Evolutionary conservation across 805 yeast species (phyloP).

Genomic region (Teunomyces lycoperdinae): DNA sequence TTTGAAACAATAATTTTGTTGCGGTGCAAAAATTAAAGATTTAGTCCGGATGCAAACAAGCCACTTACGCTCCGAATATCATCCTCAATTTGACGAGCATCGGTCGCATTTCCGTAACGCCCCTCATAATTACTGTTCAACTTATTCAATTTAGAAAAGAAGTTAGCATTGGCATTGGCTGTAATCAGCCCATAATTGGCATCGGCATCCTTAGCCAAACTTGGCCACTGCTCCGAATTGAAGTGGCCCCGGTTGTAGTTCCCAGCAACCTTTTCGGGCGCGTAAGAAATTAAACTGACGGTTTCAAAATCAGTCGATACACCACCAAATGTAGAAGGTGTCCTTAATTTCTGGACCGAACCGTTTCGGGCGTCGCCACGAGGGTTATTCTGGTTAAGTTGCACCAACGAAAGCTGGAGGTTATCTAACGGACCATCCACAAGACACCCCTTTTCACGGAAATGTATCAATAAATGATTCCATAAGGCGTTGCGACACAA

Average conservation of each 20-base stretch:
- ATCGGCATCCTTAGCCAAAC: conserved; percentile 15
- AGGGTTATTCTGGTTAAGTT: conserved; percentile 23
- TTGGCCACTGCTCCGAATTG: conserved; percentile 24
- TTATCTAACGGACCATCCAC: conserved; percentile 88
- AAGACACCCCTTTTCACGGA: conserved; percentile 78
- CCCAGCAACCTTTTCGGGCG: conserved; percentile 3
- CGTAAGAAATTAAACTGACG: conserved; percentile 27
- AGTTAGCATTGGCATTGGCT: conserved; percentile 34
- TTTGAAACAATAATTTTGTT: neutral
- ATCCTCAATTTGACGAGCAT: conserved; percentile 22
- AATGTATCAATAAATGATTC: conserved; percentile 75
- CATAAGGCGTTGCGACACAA: conserved; percentile 69
- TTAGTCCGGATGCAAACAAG: conserved; percentile 37
- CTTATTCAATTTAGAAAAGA: conserved; percentile 28
- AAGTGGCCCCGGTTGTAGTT: neutral
- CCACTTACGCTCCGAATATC: conserved; percentile 37
- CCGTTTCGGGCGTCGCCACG: conserved; percentile 4
- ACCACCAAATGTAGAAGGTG: conserved; percentile 10
- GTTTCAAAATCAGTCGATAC: conserved; percentile 22
- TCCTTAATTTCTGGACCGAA: conserved; percentile 8
- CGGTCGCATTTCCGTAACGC: conserved; percentile 8
- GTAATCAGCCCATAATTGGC: neutral
- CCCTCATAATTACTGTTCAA: conserved; percentile 12
- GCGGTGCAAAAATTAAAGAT: conserved; percentile 8
- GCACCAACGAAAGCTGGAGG: conserved; percentile 68